Percentiles rank a stretch among this genome's conserved stretches.
Evolutionary conservation across 441 rosid species (phyloP).

Genomic region (Pelargonium citronellum): DNA sequence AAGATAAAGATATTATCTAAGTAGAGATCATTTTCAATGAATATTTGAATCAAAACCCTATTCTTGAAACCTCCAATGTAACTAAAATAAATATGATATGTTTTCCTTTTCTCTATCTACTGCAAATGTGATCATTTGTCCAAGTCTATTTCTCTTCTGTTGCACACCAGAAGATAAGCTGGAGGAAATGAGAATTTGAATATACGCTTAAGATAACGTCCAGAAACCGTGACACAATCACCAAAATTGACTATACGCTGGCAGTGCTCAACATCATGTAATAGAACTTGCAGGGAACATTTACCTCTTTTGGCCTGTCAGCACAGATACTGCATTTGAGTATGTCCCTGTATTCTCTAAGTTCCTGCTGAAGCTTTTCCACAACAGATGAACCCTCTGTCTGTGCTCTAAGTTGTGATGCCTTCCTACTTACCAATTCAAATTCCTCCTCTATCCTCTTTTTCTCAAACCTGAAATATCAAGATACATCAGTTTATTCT

Average conservation of each 20-base stretch:
- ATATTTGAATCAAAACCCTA: too few relatives aligned
- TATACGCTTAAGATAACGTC: background rate
- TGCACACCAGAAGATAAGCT: too few relatives aligned
- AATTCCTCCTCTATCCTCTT: constrained; percentile 78
- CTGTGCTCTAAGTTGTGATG: constrained; percentile 48
- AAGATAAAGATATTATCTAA: too few relatives aligned
- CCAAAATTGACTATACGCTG: background rate
- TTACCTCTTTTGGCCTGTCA: constrained; percentile 90
- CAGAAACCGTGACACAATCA: background rate
- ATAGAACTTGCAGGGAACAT: background rate
- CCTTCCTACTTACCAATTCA: constrained; percentile 61
- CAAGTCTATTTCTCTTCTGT: too few relatives aligned
- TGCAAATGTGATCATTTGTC: too few relatives aligned
- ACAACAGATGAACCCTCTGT: constrained; percentile 63
- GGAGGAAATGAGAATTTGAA: background rate
- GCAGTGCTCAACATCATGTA: background rate
- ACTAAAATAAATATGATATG: too few relatives aligned
- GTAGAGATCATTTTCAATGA: too few relatives aligned
- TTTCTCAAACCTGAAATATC: constrained; percentile 57
- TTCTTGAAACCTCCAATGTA: too few relatives aligned
- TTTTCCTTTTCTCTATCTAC: too few relatives aligned
- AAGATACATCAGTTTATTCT: background rate
- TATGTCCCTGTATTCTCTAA: constrained; percentile 77
- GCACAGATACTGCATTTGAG: constrained; percentile 84
- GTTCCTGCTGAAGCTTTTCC: constrained; percentile 76